Evolutionary conservation across 106 monocot species (phyloP).

Genomic region (Gastrodia elata): DNA sequence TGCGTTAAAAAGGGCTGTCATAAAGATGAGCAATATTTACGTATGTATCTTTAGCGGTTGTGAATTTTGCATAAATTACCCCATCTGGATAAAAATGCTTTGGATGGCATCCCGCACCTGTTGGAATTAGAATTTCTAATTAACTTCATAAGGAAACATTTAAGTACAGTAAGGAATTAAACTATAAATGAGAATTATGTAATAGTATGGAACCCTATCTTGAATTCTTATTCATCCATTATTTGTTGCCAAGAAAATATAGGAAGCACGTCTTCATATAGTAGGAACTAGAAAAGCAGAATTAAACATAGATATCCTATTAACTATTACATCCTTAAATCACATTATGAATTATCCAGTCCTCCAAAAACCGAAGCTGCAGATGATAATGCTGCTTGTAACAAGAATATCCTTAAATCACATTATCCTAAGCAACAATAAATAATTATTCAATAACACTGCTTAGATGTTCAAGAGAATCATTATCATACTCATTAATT

Average conservation of each 20-base stretch:
- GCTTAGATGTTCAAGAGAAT: background rate
- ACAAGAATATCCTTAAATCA: background rate
- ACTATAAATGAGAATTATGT: background rate
- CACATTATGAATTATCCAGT: too few relatives aligned
- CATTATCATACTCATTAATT: background rate
- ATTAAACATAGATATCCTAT: background rate
- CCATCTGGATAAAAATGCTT: constrained; percentile 85
- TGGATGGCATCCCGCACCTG: constrained; percentile 82
- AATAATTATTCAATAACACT: background rate
- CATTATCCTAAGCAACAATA: background rate
- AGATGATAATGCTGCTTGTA: background rate
- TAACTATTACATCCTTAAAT: background rate
- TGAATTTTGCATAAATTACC: constrained; percentile 30
- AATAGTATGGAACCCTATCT: background rate
- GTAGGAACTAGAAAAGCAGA: background rate
- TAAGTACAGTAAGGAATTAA: background rate
- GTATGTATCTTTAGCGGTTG: constrained; percentile 5
- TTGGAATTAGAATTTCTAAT: constrained; percentile 4
- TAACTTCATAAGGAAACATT: background rate
- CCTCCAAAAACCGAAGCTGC: too few relatives aligned
- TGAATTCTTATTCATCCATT: background rate
- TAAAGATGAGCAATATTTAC: constrained; percentile 1
- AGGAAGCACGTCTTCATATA: background rate
- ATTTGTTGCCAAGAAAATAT: background rate
- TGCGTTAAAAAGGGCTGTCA: constrained; percentile 28